These are phyloP conservation scores for Bryum argenteum DNA, from an alignment of 225 moss, liverwort and hornwort genomes.

Conservation along the genomic window DNA sequence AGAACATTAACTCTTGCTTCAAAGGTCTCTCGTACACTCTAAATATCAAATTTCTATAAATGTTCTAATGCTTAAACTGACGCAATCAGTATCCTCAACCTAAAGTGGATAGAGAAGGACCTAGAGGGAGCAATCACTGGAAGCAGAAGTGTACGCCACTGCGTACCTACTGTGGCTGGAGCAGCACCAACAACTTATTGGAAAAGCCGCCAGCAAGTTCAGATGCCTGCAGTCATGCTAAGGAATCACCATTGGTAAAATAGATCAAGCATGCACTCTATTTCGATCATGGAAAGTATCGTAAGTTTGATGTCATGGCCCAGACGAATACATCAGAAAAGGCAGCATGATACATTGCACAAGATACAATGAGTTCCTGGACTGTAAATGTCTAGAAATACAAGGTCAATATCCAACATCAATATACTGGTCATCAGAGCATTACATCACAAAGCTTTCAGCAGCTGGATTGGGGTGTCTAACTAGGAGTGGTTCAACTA, in stretches of 20 bases:
- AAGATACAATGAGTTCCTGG: conserved; percentile 25
- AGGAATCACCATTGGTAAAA: conserved; percentile 11
- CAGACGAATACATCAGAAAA: not conserved
- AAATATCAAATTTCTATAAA: not conserved
- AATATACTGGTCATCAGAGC: conserved; percentile 17
- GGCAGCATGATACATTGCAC: conserved; percentile 20
- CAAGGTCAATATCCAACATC: conserved; percentile 36
- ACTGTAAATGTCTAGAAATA: conserved; percentile 28
- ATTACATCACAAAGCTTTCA: not conserved
- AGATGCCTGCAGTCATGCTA: conserved; percentile 7
- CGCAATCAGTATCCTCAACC: not conserved
- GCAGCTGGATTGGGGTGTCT: conserved; percentile 21
- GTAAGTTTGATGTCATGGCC: too few relatives aligned
- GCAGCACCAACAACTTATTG: not conserved
- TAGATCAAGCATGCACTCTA: conserved; percentile 1
- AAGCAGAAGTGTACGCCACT: not conserved
- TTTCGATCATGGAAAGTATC: conserved; percentile 16
- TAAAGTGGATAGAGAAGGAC: not conserved
- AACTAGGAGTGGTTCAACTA: conserved; percentile 19
- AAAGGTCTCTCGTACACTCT: not conserved
- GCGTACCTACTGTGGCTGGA: conserved; percentile 4
- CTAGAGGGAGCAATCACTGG: not conserved
- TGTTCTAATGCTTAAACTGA: not conserved
- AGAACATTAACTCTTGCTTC: not conserved
- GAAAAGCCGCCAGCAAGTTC: not conserved